phyloP scores from a whole-genome alignment of 2,329 filamentous ascomycete genomes.

The Akanthomyces dipterigenus region DNA sequence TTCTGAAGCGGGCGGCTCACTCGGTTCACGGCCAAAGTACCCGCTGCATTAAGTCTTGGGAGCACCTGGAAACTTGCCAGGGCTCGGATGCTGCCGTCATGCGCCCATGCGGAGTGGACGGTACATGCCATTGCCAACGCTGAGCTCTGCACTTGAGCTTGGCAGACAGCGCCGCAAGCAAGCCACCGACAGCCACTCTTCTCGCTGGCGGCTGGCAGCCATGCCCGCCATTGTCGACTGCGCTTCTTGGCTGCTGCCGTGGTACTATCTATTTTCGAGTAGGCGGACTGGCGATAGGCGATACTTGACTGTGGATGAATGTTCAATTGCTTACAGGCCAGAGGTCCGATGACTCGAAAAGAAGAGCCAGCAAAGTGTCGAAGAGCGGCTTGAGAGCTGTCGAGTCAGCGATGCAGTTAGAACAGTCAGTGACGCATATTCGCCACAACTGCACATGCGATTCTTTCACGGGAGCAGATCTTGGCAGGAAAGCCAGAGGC shows the following conservation, averaged over 20 bases:
- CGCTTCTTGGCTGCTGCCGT: not conserved
- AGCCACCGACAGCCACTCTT: not conserved
- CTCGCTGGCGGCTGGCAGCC: not conserved
- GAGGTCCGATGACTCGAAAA: too few species aligned
- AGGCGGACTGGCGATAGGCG: too few species aligned
- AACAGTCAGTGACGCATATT: not conserved
- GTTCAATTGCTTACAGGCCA: too few species aligned
- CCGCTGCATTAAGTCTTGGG: conserved; percentile 19
- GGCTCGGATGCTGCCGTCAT: conserved; percentile 28
- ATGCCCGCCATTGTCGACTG: not conserved
- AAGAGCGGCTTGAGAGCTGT: not conserved
- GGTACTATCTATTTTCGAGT: too few species aligned
- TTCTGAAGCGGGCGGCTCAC: conserved; percentile 21
- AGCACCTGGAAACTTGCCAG: not conserved
- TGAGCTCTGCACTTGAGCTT: not conserved
- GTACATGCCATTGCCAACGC: conserved; percentile 13
- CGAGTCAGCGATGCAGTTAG: not conserved
- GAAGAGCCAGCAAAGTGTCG: not conserved
- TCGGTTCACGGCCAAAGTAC: conserved; percentile 32
- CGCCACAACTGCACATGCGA: not conserved
- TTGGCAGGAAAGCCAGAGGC: not conserved
- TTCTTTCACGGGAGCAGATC: not conserved
- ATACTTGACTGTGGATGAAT: too few species aligned
- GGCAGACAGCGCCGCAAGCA: not conserved
- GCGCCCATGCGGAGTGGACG: conserved; percentile 24